Percentiles rank a stretch among this genome's conserved stretches.
Conservation (phyloP, 306 rosid species). For the Dryas drummondii region DNA sequence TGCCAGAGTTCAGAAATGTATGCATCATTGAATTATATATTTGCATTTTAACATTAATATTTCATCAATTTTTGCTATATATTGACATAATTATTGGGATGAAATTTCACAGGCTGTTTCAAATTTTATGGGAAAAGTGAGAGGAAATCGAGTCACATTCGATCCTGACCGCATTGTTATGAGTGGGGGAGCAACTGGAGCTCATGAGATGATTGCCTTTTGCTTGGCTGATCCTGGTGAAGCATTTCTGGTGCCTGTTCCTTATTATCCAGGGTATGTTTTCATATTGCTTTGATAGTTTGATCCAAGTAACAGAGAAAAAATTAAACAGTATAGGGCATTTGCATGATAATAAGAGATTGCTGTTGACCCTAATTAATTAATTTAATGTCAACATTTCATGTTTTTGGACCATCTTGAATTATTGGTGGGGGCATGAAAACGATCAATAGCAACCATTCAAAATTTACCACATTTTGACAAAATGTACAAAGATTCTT, state of each 20-base stretch:
- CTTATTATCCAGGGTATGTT: constrained; percentile 76
- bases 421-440: constrained; percentile 12
- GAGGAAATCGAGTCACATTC: constrained; percentile 64
- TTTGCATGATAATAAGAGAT: background rate
- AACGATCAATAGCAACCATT: background rate
- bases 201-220: constrained; percentile 68
- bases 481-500: background rate
- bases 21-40: constrained; percentile 3
- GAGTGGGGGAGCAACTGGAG: constrained; percentile 96
- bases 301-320: background rate
- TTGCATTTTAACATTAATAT: too few species aligned
- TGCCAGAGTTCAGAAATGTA: constrained; percentile 71
- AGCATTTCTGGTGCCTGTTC: constrained; percentile 80
- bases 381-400: background rate
- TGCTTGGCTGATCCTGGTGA: constrained; percentile 86
- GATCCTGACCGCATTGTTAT: constrained; percentile 76
- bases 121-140: constrained; percentile 65
- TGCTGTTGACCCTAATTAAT: background rate
- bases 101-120: constrained; percentile 64
- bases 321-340: background rate
- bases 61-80: background rate
- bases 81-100: background rate
- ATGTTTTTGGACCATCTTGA: background rate
- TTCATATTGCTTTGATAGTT: background rate
- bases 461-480: background rate